Evolutionary conservation across 148 eudicot species (phyloP).

Genomic region (Hydrangea macrophylla): DNA sequence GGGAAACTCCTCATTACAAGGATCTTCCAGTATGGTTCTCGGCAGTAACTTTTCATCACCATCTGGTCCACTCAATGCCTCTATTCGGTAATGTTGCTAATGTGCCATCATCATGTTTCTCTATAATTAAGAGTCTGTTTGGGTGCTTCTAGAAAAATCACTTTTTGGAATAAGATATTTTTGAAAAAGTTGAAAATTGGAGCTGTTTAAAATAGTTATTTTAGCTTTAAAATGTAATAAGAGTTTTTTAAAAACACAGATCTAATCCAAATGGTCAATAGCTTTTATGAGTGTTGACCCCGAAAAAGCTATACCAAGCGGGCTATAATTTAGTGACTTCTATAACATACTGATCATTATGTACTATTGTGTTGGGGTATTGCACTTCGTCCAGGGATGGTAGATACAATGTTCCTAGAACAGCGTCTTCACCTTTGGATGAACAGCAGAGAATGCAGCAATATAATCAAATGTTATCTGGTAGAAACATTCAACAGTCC

Average conservation of each 20-base stretch:
- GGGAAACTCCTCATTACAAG: constrained; percentile 19
- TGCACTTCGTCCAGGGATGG: constrained; percentile 43
- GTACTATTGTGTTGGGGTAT: not conserved
- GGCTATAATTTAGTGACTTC: too few species aligned
- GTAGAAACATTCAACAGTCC: constrained; percentile 60
- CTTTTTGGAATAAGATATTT: too few species aligned
- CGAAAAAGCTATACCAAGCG: too few species aligned
- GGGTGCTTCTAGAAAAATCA: too few species aligned
- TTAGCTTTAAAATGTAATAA: too few species aligned
- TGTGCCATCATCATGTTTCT: not conserved
- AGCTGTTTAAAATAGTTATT: too few species aligned
- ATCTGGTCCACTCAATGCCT: constrained; percentile 27
- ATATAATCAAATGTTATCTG: constrained; percentile 55
- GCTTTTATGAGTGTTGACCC: too few species aligned
- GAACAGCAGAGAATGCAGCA: constrained; percentile 77
- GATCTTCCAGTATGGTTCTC: constrained; percentile 20
- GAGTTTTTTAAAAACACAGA: too few species aligned
- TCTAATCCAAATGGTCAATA: too few species aligned
- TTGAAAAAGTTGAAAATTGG: too few species aligned
- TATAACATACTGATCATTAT: constrained; percentile 1
- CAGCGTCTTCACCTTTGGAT: constrained; percentile 60
- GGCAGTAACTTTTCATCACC: constrained; percentile 25
- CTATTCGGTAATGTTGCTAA: constrained; percentile 45
- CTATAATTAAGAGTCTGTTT: not conserved
- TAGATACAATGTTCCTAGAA: constrained; percentile 61